These are phyloP conservation scores for Heimioporus retisporus DNA, from an alignment of 1,284 basidiomycete species.

Conservation along the genomic window DNA sequence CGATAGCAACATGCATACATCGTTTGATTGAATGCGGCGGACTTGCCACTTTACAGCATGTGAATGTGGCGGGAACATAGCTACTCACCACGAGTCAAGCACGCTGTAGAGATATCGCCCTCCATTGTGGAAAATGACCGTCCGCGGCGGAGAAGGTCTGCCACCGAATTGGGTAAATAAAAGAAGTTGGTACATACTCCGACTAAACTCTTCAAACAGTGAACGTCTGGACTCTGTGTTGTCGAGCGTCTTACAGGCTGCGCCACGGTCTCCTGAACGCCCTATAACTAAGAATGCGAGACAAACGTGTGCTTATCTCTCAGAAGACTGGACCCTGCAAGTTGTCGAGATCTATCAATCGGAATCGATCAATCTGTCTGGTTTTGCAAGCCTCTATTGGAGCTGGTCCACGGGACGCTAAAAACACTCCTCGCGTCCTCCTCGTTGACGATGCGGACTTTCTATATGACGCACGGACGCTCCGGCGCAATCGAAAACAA, in stretches of 20 bases:
- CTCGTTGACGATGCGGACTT: slow-evolving; percentile 20
- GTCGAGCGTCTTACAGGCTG: not conserved
- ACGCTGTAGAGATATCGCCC: slow-evolving; percentile 10
- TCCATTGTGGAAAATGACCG: not conserved
- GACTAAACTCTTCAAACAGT: too few species aligned
- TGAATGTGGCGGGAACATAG: slow-evolving; percentile 17
- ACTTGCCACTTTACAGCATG: slow-evolving; percentile 21
- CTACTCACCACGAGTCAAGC: slow-evolving; percentile 9
- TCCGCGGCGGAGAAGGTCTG: too few species aligned
- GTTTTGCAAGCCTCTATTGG: too few species aligned
- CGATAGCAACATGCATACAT: slow-evolving; percentile 3
- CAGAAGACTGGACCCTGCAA: not conserved
- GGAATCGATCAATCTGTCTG: not conserved
- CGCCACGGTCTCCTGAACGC: not conserved
- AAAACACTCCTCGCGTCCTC: slow-evolving; percentile 17
- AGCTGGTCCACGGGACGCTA: slow-evolving; percentile 1
- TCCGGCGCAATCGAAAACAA: slow-evolving; percentile 2
- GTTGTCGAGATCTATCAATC: not conserved
- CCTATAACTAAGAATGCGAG: not conserved
- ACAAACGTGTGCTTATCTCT: not conserved
- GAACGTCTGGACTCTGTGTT: too few species aligned
- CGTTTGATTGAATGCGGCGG: slow-evolving; percentile 28
- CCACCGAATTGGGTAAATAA: too few species aligned
- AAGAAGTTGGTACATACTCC: too few species aligned
- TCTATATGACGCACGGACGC: slow-evolving; percentile 17